Percentiles rank a stretch among this genome's conserved stretches.
phyloP scores from a whole-genome alignment of 768 basidiomycete species.

The Rhodotorula taiwanensis region DNA sequence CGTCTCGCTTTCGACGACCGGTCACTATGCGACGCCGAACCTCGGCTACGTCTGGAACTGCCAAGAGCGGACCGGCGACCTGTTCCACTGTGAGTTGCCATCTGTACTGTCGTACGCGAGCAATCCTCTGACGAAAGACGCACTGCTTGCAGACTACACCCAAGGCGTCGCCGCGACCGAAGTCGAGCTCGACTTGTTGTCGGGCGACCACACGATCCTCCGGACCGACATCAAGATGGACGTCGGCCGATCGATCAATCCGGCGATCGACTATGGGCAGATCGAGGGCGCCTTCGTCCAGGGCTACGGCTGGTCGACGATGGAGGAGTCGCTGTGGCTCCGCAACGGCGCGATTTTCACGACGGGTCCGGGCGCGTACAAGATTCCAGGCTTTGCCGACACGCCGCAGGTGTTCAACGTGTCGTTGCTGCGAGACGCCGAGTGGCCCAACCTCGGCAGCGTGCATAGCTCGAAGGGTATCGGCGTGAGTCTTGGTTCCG shows the following conservation, averaged over 20 bases:
- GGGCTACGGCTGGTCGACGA: slow-evolving; percentile 34
- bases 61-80: slow-evolving; percentile 3
- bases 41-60: slow-evolving; percentile 33
- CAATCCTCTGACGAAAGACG: neutral
- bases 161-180: slow-evolving; percentile 35
- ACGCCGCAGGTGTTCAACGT: slow-evolving; percentile 38
- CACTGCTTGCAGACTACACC: slow-evolving; percentile 28
- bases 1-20: slow-evolving; percentile 30
- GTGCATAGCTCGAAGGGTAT: slow-evolving; percentile 26
- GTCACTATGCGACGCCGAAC: slow-evolving; percentile 26
- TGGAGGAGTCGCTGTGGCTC: slow-evolving; percentile 39
- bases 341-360: slow-evolving; percentile 40
- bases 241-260: slow-evolving; percentile 38
- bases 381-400: slow-evolving; percentile 39
- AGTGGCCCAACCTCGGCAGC: slow-evolving; percentile 29
- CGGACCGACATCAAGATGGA: slow-evolving; percentile 32
- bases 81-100: slow-evolving; percentile 27
- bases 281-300: slow-evolving; percentile 39
- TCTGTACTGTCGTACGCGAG: too few species aligned
- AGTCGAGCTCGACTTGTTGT: slow-evolving; percentile 40
- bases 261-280: slow-evolving; percentile 40
- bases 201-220: slow-evolving; percentile 36
- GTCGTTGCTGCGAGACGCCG: slow-evolving; percentile 29
- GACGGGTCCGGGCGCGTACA: slow-evolving; percentile 30
- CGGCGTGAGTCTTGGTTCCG: slow-evolving; percentile 15